Percentiles rank a stretch among this genome's conserved stretches.
phyloP scores from a whole-genome alignment of 2,329 filamentous ascomycete genomes.

The Pestalotiopsis sp. region DNA sequence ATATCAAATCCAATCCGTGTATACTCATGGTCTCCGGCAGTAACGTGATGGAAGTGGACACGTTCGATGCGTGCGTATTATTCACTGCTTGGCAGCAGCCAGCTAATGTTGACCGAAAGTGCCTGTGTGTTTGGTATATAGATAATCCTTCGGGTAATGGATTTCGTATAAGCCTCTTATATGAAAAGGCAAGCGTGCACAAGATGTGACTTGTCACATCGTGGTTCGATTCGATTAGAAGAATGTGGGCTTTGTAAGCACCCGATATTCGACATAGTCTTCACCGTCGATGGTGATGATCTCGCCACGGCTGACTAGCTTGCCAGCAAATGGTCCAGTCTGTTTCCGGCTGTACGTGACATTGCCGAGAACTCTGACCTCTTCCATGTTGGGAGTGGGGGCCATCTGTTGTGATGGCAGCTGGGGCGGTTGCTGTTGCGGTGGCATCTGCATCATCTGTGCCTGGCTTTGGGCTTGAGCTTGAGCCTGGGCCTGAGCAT shows the following conservation, averaged over 20 bases:
- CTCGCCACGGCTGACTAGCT: constrained; percentile 63
- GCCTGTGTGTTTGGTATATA: no score
- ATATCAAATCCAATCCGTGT: background rate
- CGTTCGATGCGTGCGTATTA: no score
- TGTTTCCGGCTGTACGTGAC: constrained; percentile 66
- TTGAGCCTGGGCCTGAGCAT: constrained; percentile 11
- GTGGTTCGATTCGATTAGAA: constrained; percentile 40
- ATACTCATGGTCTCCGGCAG: background rate
- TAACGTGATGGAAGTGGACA: no score
- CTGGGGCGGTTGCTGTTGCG: constrained; percentile 22
- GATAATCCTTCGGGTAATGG: no score
- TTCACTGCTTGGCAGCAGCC: no score
- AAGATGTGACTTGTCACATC: no score
- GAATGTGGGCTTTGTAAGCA: constrained; percentile 65
- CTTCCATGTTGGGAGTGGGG: constrained; percentile 41
- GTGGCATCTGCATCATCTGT: constrained; percentile 16
- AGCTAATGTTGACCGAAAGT: no score
- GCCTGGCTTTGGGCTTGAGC: constrained; percentile 15
- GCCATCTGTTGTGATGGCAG: constrained; percentile 27
- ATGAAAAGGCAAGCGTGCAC: background rate
- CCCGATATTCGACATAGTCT: constrained; percentile 68
- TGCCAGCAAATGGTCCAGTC: constrained; percentile 62
- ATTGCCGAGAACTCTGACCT: constrained; percentile 60
- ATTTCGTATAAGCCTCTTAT: no score
- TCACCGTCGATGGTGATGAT: constrained; percentile 68